Percentiles rank a stretch among this genome's conserved stretches.
phyloP scores from a whole-genome alignment of 2,329 filamentous ascomycete genomes.

The Sporothrix globosa region DNA sequence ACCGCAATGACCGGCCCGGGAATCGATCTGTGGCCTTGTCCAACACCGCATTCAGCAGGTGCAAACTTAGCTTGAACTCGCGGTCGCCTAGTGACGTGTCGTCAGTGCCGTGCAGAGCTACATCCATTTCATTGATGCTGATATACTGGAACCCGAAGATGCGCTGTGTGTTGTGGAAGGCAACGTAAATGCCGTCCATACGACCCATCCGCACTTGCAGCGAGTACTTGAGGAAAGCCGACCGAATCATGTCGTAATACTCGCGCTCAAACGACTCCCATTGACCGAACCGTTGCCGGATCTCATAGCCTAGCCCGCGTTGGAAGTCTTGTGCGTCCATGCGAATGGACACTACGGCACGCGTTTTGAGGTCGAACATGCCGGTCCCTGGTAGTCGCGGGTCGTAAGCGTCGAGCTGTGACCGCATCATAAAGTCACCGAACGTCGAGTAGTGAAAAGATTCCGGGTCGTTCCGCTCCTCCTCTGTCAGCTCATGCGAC shows the following conservation, averaged over 20 bases:
- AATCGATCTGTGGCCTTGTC: conserved; percentile 74
- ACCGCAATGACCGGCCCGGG: conserved; percentile 73
- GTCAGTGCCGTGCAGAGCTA: conserved; percentile 78
- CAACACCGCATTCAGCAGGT: conserved; percentile 77
- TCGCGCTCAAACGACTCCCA: conserved; percentile 95
- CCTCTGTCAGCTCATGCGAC: conserved; percentile 69
- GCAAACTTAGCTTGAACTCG: conserved; percentile 83
- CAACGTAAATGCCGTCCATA: conserved; percentile 98
- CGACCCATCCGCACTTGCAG: conserved; percentile 94
- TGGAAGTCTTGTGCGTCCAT: conserved; percentile 78
- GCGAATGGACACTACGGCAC: conserved; percentile 86
- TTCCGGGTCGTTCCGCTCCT: conserved; percentile 72
- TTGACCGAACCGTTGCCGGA: conserved; percentile 71
- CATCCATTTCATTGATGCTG: conserved; percentile 82
- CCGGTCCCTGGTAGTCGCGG: conserved; percentile 83
- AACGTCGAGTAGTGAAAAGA: conserved; percentile 85
- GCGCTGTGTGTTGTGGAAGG: conserved; percentile 90
- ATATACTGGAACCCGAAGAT: conserved; percentile 99
- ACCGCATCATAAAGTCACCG: conserved; percentile 89
- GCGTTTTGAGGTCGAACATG: conserved; percentile 95
- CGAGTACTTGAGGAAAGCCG: conserved; percentile 95
- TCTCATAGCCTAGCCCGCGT: conserved; percentile 82
- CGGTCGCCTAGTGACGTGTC: conserved; percentile 70
- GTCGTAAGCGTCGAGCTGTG: conserved; percentile 91
- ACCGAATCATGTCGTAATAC: conserved; percentile 94